Conservation (phyloP, 2,329 filamentous ascomycete genomes). For the Boeremia exigua region DNA sequence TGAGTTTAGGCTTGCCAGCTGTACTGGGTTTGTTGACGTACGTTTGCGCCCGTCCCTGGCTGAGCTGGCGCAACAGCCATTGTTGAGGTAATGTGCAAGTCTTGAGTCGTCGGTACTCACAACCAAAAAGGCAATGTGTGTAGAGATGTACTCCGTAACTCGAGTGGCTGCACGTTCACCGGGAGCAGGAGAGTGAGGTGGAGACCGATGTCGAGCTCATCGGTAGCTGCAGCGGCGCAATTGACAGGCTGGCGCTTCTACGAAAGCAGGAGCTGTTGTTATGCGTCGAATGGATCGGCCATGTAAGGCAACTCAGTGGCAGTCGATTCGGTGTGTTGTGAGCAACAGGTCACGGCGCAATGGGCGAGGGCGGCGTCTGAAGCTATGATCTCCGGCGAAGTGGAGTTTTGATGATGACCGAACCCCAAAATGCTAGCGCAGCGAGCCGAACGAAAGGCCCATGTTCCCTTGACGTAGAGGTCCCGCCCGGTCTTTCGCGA, state of each 20-base stretch:
- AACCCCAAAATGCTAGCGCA: slow-evolving; percentile 31
- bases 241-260: slow-evolving; percentile 22
- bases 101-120: slow-evolving; percentile 30
- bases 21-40: slow-evolving; percentile 23
- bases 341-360: slow-evolving; percentile 26
- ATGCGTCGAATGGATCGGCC: slow-evolving; percentile 30
- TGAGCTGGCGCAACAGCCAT: slow-evolving; percentile 24
- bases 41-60: slow-evolving; percentile 27
- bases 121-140: slow-evolving; percentile 15
- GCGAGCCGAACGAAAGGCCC: slow-evolving; percentile 8
- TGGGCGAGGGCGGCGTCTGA: slow-evolving; percentile 19
- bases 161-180: slow-evolving; percentile 32
- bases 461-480: slow-evolving; percentile 9
- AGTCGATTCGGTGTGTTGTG: slow-evolving; percentile 13
- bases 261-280: slow-evolving; percentile 21
- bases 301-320: slow-evolving; percentile 35
- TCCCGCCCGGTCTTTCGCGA: slow-evolving; percentile 20
- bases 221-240: slow-evolving; percentile 27
- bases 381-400: slow-evolving; percentile 21
- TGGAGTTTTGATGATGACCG: slow-evolving; percentile 28
- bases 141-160: slow-evolving; percentile 15
- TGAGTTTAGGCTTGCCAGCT: slow-evolving; percentile 20
- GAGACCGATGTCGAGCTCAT: slow-evolving; percentile 39
- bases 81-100: slow-evolving; percentile 25
- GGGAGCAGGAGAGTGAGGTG: slow-evolving; percentile 25